Base-by-base conservation (phyloP, 345 rosid species). In the Salix dunnii region DNA sequence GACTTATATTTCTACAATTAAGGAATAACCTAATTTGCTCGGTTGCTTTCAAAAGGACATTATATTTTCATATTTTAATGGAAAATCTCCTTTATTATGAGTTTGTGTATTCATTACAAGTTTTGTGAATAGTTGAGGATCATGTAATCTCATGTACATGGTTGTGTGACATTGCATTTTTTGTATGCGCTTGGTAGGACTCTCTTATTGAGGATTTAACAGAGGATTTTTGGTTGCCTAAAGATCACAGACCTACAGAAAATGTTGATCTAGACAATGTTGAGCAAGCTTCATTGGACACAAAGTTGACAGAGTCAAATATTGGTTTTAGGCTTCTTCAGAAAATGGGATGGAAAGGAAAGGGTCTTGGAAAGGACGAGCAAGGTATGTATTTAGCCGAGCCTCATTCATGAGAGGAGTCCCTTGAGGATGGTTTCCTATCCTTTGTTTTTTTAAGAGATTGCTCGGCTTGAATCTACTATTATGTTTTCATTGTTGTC, bases 301-400 rank as follows among this genome's bases (percentile, higher is more conserved):
- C 94, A 3, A 86, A 76, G 82, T 85, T 96, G 85, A 78, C 96
- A 13, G 90, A 94, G 2, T 86, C 98, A n/a, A 96, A 96, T 78
- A 78, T 96, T 35, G 98, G 99, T 61, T 96, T 91, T 84, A 91
- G 92, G 79, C 99, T 96, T 81, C 95, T 96, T 74, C 96, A 91
- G 77, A 96, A 93, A 80, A 96, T 96, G 99, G 99, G 99, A 25
- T 96, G 99, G 99, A 96, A 91, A 82, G 99, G 98, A 58, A 92
- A 92, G 82, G 98, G 99, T 66, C 92, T 93, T 2, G 99, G 99
- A 42, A 96, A 90, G 90, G 88, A 92, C 69, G 99, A 96, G 82
- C 97, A 93, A 82, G 99, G 99, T 93, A 75, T 71, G 74, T 27
- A 43, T 28, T 14, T 61, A 36, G 23, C 53, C 14, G 53, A 58